phyloP scores from a whole-genome alignment of 1,284 basidiomycete species.

The Thelephora terrestris region DNA sequence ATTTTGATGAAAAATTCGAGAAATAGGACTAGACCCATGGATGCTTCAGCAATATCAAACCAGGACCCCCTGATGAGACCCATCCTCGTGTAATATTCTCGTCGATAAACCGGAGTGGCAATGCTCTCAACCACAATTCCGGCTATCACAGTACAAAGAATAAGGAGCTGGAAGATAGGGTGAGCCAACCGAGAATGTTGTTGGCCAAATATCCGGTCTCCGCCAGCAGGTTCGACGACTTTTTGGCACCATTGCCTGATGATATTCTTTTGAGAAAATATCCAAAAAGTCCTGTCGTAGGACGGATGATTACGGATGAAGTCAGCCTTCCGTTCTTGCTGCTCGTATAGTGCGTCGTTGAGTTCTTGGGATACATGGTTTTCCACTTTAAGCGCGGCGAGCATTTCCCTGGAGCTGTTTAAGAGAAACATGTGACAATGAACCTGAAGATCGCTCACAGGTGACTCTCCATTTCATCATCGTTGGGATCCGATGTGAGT shows the following conservation, averaged over 20 bases:
- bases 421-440: background rate
- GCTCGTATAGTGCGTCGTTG: constrained; percentile 60
- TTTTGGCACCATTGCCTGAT: constrained; percentile 78
- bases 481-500: constrained; percentile 29
- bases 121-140: constrained; percentile 80
- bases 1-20: constrained; percentile 88
- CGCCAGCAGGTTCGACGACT: constrained; percentile 75
- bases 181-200: constrained; percentile 59
- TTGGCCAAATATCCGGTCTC: constrained; percentile 76
- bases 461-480: constrained; percentile 62
- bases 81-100: constrained; percentile 55
- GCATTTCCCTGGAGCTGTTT: constrained; percentile 42
- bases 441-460: constrained; percentile 35
- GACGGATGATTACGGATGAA: constrained; percentile 87
- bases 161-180: constrained; percentile 64
- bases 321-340: constrained; percentile 74
- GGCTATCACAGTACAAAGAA: constrained; percentile 74
- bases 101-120: constrained; percentile 83
- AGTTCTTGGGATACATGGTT: constrained; percentile 37
- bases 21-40: constrained; percentile 71
- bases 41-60: constrained; percentile 81
- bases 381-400: constrained; percentile 51
- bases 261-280: constrained; percentile 76
- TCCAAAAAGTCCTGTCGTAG: constrained; percentile 87
- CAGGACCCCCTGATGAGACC: constrained; percentile 65